Percentiles rank a stretch among this genome's conserved stretches.
Conservation (phyloP, 139 green algal genomes). For the Pedinophyceae sp. region DNA sequence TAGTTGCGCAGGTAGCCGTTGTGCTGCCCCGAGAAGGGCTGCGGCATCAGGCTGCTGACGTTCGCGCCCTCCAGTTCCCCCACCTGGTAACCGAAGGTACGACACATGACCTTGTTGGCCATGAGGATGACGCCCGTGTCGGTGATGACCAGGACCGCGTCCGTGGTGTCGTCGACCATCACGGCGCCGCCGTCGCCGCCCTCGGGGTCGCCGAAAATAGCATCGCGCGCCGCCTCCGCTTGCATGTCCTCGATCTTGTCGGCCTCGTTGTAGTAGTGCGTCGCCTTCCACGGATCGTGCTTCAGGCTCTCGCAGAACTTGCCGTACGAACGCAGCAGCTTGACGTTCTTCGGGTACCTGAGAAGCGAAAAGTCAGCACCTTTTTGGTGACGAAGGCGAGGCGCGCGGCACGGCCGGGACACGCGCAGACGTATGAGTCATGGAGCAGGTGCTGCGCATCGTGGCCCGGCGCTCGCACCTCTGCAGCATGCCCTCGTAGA, state of each 20-base stretch:
- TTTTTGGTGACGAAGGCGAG: conserved; percentile 13
- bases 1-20: conserved; percentile 30
- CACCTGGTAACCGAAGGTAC: not conserved
- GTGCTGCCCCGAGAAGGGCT: conserved; percentile 25
- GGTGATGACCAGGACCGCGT: too few relatives aligned
- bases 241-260: not conserved
- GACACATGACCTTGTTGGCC: not conserved
- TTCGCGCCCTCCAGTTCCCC: conserved; percentile 34
- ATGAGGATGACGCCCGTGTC: not conserved
- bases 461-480: too few relatives aligned
- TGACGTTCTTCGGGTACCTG: conserved; percentile 20
- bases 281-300: not conserved
- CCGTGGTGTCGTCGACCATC: too few relatives aligned
- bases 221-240: too few relatives aligned
- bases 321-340: conserved; percentile 25
- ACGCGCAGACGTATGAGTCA: too few relatives aligned
- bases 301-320: conserved; percentile 21
- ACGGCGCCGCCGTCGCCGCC: too few relatives aligned
- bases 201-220: too few relatives aligned
- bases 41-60: conserved; percentile 28
- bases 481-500: conserved; percentile 23
- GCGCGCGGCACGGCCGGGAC: conserved; percentile 13
- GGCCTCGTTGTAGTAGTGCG: not conserved
- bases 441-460: too few relatives aligned
- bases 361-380: conserved; percentile 13